Evolutionary conservation across 768 basidiomycete species (phyloP).

Genomic region (Leccinum uliginosum): DNA sequence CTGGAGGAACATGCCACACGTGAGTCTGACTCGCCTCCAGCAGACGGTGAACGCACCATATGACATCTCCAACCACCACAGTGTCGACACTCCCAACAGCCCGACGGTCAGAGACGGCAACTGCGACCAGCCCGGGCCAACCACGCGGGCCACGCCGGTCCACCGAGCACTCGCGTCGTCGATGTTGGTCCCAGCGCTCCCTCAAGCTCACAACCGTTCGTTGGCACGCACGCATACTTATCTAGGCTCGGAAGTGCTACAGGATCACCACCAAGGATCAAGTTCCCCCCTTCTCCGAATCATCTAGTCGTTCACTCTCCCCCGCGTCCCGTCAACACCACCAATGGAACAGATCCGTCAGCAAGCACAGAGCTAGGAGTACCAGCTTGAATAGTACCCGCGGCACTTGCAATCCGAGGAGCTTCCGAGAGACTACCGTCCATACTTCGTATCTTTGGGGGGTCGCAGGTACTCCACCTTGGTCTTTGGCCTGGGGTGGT

Average conservation of each 20-base stretch:
- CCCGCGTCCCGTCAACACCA: constrained; percentile 44
- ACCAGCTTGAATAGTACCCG: constrained; percentile 59
- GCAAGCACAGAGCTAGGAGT: constrained; percentile 50
- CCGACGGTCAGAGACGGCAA: constrained; percentile 73
- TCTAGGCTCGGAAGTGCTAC: constrained; percentile 51
- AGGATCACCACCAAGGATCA: constrained; percentile 62
- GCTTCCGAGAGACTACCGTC: constrained; percentile 40
- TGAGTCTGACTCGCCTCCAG: neutral
- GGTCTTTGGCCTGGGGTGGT: constrained; percentile 91
- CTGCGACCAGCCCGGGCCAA: constrained; percentile 64
- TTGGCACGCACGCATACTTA: no score
- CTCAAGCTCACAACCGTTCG: no score
- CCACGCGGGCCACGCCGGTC: constrained; percentile 39
- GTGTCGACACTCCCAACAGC: constrained; percentile 78
- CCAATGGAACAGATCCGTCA: constrained; percentile 48
- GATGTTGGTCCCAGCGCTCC: no score
- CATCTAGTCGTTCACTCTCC: constrained; percentile 37
- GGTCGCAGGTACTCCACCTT: constrained; percentile 82
- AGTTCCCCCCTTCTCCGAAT: no score
- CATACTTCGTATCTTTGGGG: constrained; percentile 74
- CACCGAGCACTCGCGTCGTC: constrained; percentile 36
- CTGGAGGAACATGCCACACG: no score
- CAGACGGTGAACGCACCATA: constrained; percentile 47
- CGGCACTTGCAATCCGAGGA: constrained; percentile 40
- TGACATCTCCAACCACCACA: constrained; percentile 95